A percentile compares a stretch with the other conserved stretches of the same genome.
Evolutionary conservation across 805 yeast genomes (phyloP).

Genomic region (Saccharomyces kudriavzevii): DNA sequence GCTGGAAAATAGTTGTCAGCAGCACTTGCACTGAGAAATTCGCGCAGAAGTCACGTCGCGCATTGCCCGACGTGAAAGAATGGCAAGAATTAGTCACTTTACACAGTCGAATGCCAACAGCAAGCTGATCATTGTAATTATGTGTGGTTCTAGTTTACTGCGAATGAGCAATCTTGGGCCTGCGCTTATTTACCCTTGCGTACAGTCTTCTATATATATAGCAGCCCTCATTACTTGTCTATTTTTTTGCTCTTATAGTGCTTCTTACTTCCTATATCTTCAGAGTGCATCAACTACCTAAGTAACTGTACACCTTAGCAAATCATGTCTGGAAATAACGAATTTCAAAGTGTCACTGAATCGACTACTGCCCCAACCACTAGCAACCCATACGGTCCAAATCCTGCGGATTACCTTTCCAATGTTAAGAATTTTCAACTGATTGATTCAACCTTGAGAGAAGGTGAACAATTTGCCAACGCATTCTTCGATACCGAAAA

Average conservation of each 20-base stretch:
- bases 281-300: background rate
- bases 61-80: background rate
- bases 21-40: background rate
- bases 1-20: background rate
- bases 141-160: background rate
- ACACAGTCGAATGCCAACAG: background rate
- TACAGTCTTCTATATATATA: background rate
- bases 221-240: background rate
- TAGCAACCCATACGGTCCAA: slow-evolving; percentile 86
- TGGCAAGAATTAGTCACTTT: background rate
- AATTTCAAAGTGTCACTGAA: slow-evolving; percentile 12
- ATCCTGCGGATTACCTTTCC: slow-evolving; percentile 84
- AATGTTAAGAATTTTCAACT: slow-evolving; percentile 83
- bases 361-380: slow-evolving; percentile 7
- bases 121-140: background rate
- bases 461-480: slow-evolving; percentile 98
- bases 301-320: background rate
- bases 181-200: background rate
- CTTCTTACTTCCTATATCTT: background rate
- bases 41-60: background rate
- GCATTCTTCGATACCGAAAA: slow-evolving; percentile 92
- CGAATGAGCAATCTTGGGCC: background rate
- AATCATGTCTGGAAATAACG: slow-evolving; percentile 1
- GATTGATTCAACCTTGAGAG: slow-evolving; percentile 92
- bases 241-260: background rate